These are phyloP conservation scores for Vigna mungo DNA, from an alignment of 306 rosid genomes.

Conservation along the genomic window DNA sequence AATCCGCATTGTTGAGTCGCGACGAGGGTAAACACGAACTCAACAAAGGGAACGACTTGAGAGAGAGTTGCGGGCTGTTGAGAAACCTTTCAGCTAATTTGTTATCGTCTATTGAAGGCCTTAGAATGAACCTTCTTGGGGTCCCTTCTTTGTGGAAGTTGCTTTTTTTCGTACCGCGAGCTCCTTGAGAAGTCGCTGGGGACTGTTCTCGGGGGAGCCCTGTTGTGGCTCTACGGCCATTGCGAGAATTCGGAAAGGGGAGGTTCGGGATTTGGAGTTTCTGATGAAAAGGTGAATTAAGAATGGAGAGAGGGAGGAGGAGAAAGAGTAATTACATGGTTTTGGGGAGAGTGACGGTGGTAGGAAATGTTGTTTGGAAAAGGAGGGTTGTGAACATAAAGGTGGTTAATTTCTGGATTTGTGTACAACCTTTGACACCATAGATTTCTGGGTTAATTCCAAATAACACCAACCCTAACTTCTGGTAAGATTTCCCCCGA, in stretches of 20 bases:
- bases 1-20: conserved; percentile 82
- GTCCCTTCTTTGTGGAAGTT: conserved; percentile 76
- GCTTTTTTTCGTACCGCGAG: conserved; percentile 81
- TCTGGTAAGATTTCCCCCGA: too few relatives aligned
- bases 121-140: conserved; percentile 73
- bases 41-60: conserved; percentile 80
- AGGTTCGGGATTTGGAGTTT: conserved; percentile 44
- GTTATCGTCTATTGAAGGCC: conserved; percentile 87
- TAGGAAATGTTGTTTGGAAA: conserved; percentile 20
- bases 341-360: conserved; percentile 36
- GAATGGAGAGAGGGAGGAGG: conserved; percentile 64
- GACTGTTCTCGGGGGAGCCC: conserved; percentile 75
- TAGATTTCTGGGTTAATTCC: too few relatives aligned
- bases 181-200: conserved; percentile 89
- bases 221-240: conserved; percentile 74
- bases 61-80: conserved; percentile 84
- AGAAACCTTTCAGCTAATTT: conserved; percentile 83
- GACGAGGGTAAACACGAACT: conserved; percentile 91
- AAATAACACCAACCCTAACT: too few relatives aligned
- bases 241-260: conserved; percentile 53
- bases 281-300: conserved; percentile 51
- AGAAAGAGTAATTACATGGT: conserved; percentile 60
- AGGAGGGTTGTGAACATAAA: conserved; percentile 11
- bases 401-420: conserved; percentile 20
- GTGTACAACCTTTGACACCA: conserved; percentile 27